Base-by-base conservation (phyloP, 2,329 filamentous ascomycete genomes). In the Trichoderma cornu-damae region DNA sequence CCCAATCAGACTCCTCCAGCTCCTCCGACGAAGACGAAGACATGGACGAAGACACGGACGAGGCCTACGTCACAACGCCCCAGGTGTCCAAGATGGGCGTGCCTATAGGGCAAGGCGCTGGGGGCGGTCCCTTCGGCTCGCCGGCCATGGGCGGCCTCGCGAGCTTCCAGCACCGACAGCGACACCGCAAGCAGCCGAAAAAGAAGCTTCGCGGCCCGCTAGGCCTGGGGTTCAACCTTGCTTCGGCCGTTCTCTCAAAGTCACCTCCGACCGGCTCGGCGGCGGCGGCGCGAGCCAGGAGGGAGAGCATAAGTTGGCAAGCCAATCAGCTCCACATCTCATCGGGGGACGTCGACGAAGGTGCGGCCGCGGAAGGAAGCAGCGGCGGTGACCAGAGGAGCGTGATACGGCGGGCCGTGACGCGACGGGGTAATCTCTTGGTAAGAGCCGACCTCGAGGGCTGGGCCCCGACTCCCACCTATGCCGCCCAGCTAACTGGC, bases 241-340 rank as follows among this genome's bases (percentile, higher is more conserved):
- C 73, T 6, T 65, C 71, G 2, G 69, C 73, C 8, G 69, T 72
- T 16, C 67, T 86, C 0, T 89, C 90, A 9, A 85, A 84, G 57
- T 96, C 91, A 14, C 91, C 93, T 8, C 89, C 92, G 7, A 76
- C 72, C 65, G 61, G 69, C 64, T 60, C 72, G 11, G 58, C 58
- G 4, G 58, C 58, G 4, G 54, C 59, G 37, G 62, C 75, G 3
- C 77, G 80, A 37, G 80, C 87, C 7, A 81, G 93, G 43, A 81
- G 93, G 42, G 92, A 96, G 71, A 96, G 90, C 70, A 85, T 97
- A 60, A 95, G 89, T 63, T 85, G 94, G 76, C 90, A 92, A 35
- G 92, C 92, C 14, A 92, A 94, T 63, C 90, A 96, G 65, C 75
- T 96, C 18, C 87, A 94, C 62, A 87, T 96, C 35, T 86, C 83